phyloP scores from a whole-genome alignment of 2,329 filamentous ascomycete species.

The Aschersonia sp. region DNA sequence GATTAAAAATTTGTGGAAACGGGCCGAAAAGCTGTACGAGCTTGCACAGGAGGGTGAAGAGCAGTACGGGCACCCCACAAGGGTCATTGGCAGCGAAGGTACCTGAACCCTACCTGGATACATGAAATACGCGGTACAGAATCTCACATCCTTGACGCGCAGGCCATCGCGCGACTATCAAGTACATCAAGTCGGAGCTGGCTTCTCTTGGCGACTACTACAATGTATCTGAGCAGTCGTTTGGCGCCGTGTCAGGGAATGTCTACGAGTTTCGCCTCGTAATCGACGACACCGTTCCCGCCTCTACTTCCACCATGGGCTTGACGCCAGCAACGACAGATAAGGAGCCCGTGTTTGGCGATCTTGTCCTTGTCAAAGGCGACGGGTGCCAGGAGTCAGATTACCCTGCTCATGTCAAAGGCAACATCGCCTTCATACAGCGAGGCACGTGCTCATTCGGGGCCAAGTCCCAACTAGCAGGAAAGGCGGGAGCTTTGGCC shows the following conservation, averaged over 20 bases:
- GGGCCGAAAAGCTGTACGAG: constrained; percentile 45
- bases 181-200: constrained; percentile 45
- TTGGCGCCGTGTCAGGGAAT: constrained; percentile 45
- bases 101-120: not conserved
- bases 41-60: constrained; percentile 43
- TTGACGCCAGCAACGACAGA: constrained; percentile 51
- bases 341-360: constrained; percentile 41
- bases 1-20: constrained; percentile 37
- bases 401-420: constrained; percentile 42
- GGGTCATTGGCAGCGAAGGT: constrained; percentile 56
- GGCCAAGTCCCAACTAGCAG: constrained; percentile 53
- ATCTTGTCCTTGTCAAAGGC: constrained; percentile 44
- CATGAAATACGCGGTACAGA: too few species aligned
- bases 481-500: constrained; percentile 52
- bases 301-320: constrained; percentile 40
- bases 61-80: constrained; percentile 53
- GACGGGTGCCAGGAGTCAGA: constrained; percentile 50
- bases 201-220: constrained; percentile 45
- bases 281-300: constrained; percentile 34
- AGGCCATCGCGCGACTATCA: constrained; percentile 50
- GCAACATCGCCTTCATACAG: constrained; percentile 54
- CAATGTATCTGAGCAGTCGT: constrained; percentile 45
- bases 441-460: constrained; percentile 61
- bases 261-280: constrained; percentile 44
- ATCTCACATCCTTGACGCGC: not conserved